Conservation (phyloP, 1,284 basidiomycete species). For the Gymnopus androsaceus region DNA sequence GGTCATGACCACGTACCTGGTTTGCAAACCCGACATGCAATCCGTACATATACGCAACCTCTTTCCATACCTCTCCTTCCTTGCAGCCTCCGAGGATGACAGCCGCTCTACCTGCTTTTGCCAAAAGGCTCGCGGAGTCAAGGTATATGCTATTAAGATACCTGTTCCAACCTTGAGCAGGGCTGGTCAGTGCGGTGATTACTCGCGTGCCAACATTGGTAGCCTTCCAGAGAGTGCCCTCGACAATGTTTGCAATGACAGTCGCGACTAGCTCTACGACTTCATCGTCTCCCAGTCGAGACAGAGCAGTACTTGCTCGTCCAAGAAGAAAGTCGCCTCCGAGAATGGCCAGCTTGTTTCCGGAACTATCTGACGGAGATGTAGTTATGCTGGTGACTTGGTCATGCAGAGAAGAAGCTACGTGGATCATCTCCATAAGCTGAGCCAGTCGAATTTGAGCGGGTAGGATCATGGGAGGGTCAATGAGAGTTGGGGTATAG, state of each 20-base stretch:
- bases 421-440: constrained; percentile 91
- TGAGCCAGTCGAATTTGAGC: constrained; percentile 82
- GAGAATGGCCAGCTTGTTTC: constrained; percentile 84
- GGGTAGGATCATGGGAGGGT: constrained; percentile 50
- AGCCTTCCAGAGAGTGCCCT: constrained; percentile 86
- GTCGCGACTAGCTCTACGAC: constrained; percentile 83
- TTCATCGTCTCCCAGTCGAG: constrained; percentile 72
- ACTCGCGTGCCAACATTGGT: constrained; percentile 30
- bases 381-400: constrained; percentile 80
- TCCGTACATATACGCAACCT: constrained; percentile 84
- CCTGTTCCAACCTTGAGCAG: constrained; percentile 65
- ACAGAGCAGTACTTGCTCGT: constrained; percentile 74
- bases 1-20: constrained; percentile 50
- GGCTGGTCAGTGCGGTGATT: constrained; percentile 24
- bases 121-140: constrained; percentile 86
- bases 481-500: constrained; percentile 29
- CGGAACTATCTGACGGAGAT: constrained; percentile 55
- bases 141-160: constrained; percentile 87
- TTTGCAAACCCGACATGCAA: constrained; percentile 83
- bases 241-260: constrained; percentile 83
- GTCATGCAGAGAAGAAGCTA: constrained; percentile 87
- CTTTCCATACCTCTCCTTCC: constrained; percentile 73
- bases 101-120: constrained; percentile 77
- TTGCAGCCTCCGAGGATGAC: constrained; percentile 78
- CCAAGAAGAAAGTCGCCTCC: constrained; percentile 87